A percentile compares a stretch with the other conserved stretches of the same genome.
Evolutionary conservation across 176 grass and related monocot genomes (phyloP).

Genomic region (Cymbopogon citratus): DNA sequence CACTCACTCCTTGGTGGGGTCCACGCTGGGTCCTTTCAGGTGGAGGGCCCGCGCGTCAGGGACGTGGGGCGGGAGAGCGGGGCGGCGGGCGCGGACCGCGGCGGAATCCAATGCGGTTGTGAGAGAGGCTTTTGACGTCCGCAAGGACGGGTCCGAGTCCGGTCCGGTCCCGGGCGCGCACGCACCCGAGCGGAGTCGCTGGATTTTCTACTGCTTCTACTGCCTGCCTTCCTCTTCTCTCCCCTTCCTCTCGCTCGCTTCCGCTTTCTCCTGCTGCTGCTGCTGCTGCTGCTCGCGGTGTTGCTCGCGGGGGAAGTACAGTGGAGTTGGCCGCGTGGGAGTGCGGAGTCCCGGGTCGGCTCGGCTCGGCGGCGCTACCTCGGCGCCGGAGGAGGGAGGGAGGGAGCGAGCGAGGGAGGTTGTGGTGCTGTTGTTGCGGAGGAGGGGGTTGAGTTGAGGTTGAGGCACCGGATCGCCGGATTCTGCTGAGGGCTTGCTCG

Average conservation of each 20-base stretch:
- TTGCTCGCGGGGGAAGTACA: neutral
- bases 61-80: rapidly evolving
- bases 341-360: neutral
- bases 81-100: neutral
- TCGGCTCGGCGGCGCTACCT: neutral
- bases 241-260: neutral
- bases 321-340: neutral
- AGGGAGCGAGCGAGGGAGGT: too few species aligned
- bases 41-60: neutral
- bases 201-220: slow-evolving; percentile 12
- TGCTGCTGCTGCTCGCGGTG: too few species aligned
- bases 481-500: neutral
- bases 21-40: rapidly evolving
- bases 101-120: slow-evolving; percentile 64
- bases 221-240: neutral
- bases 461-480: neutral
- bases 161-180: neutral
- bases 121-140: slow-evolving; percentile 72
- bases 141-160: slow-evolving; percentile 18
- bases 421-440: neutral
- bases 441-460: neutral
- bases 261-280: neutral
- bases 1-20: neutral
- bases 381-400: neutral
- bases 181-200: neutral